These are phyloP conservation scores for Wickerhamomyces sp. DNA, from an alignment of 1,139 yeast species.

Conservation along the genomic window DNA sequence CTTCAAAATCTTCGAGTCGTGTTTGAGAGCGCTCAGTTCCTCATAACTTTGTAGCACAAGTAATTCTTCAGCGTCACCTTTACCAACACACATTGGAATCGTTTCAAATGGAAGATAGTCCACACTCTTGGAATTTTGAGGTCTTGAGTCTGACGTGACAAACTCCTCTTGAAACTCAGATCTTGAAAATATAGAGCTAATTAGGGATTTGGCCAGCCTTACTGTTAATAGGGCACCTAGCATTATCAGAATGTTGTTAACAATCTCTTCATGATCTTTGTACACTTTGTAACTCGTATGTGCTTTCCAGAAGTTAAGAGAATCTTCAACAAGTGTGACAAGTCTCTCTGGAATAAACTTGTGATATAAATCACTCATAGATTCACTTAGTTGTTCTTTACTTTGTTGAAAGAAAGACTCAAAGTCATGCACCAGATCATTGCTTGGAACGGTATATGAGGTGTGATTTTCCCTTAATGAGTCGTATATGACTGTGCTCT, in stretches of 20 bases:
- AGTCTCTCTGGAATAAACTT: constrained; percentile 6
- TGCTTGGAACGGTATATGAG: neutral
- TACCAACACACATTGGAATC: constrained; percentile 16
- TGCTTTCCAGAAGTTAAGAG: constrained; percentile 4
- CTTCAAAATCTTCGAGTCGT: neutral
- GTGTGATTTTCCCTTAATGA: neutral
- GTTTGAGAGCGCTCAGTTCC: neutral
- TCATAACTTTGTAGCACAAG: constrained; percentile 5
- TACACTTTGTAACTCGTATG: constrained; percentile 10
- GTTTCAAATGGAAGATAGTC: constrained; percentile 8
- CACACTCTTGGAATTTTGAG: neutral
- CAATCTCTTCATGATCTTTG: constrained; percentile 4
- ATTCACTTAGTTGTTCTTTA: neutral
- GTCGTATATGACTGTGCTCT: neutral
- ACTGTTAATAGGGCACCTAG: neutral
- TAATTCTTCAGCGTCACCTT: constrained; percentile 16
- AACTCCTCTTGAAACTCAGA: neutral
- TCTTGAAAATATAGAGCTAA: neutral
- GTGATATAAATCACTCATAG: constrained; percentile 1
- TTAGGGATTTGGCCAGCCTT: neutral
- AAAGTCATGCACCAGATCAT: constrained; percentile 9
- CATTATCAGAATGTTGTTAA: neutral
- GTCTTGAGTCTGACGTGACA: neutral
- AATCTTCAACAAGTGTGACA: neutral
- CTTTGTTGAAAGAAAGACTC: constrained; percentile 5